Percentiles rank a stretch among this genome's conserved stretches.
Evolutionary conservation across 495 filamentous ascomycete species (phyloP).

Genomic region (Pyronema domesticum): DNA sequence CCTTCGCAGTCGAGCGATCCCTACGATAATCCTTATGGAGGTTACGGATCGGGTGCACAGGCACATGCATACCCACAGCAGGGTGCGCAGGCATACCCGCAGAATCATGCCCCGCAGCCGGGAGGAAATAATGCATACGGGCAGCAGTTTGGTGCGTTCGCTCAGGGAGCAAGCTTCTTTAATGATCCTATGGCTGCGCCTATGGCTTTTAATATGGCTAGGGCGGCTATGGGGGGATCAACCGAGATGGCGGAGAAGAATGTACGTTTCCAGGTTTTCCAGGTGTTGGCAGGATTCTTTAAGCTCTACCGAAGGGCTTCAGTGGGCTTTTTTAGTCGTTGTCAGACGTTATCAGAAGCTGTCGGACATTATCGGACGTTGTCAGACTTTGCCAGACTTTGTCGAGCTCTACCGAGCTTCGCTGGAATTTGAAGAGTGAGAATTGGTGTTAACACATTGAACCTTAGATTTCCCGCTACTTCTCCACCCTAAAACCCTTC

Average conservation of each 20-base stretch:
- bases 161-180: slow-evolving; percentile 59
- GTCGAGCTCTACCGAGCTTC: not conserved
- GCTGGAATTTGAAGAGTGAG: not conserved
- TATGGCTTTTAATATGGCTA: slow-evolving; percentile 86
- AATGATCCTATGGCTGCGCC: slow-evolving; percentile 80
- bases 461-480: slow-evolving; percentile 68
- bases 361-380: no score
- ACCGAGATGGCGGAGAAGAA: slow-evolving; percentile 90
- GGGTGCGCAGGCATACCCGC: slow-evolving; percentile 39
- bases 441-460: not conserved
- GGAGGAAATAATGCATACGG: slow-evolving; percentile 22
- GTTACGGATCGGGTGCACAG: slow-evolving; percentile 17
- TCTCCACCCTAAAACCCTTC: slow-evolving; percentile 87
- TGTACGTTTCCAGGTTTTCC: slow-evolving; percentile 31
- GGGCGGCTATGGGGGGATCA: slow-evolving; percentile 70
- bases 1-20: slow-evolving; percentile 47
- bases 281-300: no score
- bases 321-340: no score
- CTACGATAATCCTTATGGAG: slow-evolving; percentile 54
- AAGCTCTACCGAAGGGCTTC: no score
- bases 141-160: not conserved
- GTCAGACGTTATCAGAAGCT: no score
- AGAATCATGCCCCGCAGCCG: slow-evolving; percentile 34
- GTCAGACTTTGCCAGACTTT: no score
- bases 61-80: no score